Evolutionary conservation across 2,329 filamentous ascomycete species (phyloP), one percentile per base, ranked within the genome.

Genomic region (Talaromyces sp.): DNA sequence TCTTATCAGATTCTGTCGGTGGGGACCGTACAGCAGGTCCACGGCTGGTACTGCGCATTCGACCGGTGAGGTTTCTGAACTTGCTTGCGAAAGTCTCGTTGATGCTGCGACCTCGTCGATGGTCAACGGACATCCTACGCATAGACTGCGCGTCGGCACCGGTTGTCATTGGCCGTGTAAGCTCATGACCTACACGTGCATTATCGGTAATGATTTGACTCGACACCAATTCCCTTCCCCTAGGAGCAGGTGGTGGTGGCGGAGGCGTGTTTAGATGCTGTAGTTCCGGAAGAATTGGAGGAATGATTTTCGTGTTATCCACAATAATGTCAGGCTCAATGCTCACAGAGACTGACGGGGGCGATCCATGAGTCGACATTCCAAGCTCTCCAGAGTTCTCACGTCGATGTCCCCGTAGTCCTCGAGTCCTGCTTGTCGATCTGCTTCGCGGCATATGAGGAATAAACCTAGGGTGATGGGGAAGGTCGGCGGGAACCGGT

Each of bases 191-290:
- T n/a, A 78, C 64, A 57, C 75, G 67, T 60, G 77, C 72, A 45
- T 76, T 76, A 50, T 81, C 79, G 31, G 80, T 78, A 19, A 74
- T 74, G 56, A 79, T 77, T 47, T 79, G 76, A 33, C 78, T 79
- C 0, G 76, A 79, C 2, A 73, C 76, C 0, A 77, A 73, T 5
- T 77, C 79, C 16, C 77, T 74, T 7, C 73, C 72, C 2, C 70
- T 68, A 8, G 82, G 80, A 11, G 78, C 73, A n/a, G 81, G 81
- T 24, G 82, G 82, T 16, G 81, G 82, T 2, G 83, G 82, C 0
- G 85, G 84, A 11, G 85, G 84, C 10, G 75, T 79, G 27, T 82
- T 83, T 16, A 89, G 78, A 73, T 89, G 87, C 70, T 87, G 86
- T 10, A 89, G 80, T 70, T 89, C 85, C 7, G 86, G 84, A 19